phyloP scores from a whole-genome alignment of 1,139 yeast species.

The Blastobotrys indianensis region DNA sequence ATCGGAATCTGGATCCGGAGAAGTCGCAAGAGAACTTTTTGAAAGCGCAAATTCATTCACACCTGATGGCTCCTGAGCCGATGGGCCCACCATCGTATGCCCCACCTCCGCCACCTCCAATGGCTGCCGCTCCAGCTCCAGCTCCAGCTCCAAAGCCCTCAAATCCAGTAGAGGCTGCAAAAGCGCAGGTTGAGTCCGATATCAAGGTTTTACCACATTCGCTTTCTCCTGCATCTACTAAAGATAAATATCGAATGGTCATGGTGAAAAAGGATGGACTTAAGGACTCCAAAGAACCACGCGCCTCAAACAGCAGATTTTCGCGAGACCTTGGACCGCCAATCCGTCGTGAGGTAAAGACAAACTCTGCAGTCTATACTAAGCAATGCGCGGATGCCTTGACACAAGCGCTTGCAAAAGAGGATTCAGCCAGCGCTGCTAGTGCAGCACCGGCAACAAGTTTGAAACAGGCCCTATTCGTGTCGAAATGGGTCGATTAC shows the following conservation, averaged over 20 bases:
- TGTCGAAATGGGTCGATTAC: conserved; percentile 97
- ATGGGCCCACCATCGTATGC: conserved; percentile 5
- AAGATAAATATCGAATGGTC: conserved; percentile 72
- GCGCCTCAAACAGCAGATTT: background rate
- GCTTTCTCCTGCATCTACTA: conserved; percentile 88
- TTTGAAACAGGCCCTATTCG: conserved; percentile 37
- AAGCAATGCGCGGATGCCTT: conserved; percentile 6
- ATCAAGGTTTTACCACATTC: conserved; percentile 76
- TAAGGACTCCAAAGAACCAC: conserved; percentile 9
- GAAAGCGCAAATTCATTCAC: conserved; percentile 34
- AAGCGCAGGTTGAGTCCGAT: conserved; percentile 65
- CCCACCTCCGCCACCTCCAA: background rate
- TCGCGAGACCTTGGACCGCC: conserved; percentile 6
- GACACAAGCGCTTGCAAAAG: background rate
- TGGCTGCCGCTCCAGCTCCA: conserved; percentile 4
- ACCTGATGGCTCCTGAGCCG: conserved; percentile 27
- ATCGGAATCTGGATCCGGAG: conserved; percentile 48
- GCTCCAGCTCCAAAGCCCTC: conserved; percentile 5
- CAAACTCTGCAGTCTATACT: conserved; percentile 9
- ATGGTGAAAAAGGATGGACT: conserved; percentile 24
- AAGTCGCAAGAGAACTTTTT: conserved; percentile 69
- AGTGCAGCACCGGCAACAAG: background rate
- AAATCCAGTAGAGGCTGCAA: conserved; percentile 49
- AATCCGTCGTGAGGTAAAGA: conserved; percentile 6
- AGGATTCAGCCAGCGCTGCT: background rate